Conservation (phyloP, 169 alveolate genomes). For the Babesia sp. region DNA sequence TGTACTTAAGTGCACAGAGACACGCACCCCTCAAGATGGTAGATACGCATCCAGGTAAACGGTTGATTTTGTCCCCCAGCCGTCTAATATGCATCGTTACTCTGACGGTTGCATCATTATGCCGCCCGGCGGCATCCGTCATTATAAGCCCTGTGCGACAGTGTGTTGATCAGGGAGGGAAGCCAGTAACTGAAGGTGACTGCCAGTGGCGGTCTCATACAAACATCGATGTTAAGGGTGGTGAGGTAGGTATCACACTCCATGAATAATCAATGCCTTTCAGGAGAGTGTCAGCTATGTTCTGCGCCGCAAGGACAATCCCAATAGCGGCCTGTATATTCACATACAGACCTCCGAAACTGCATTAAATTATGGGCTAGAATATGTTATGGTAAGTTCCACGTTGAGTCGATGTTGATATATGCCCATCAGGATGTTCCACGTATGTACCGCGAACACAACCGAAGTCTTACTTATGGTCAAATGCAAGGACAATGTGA, state of each 20-base stretch:
- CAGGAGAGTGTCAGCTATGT: slow-evolving; percentile 39
- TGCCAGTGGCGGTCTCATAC: slow-evolving; percentile 50
- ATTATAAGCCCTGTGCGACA: slow-evolving; percentile 30
- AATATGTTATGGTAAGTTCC: slow-evolving; percentile 22
- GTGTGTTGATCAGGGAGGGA: slow-evolving; percentile 35
- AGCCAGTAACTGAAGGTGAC: not conserved
- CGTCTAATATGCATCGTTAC: not conserved
- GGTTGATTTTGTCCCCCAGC: no score
- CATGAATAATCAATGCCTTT: not conserved
- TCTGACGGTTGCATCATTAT: not conserved
- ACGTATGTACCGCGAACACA: slow-evolving; percentile 42
- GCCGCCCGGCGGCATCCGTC: slow-evolving; percentile 16
- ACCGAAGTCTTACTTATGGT: slow-evolving; percentile 1
- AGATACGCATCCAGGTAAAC: no score
- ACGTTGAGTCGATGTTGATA: not conserved
- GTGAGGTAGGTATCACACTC: slow-evolving; percentile 18
- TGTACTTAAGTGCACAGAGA: not conserved
- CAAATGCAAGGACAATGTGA: slow-evolving; percentile 8
- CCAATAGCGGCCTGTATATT: slow-evolving; percentile 51
- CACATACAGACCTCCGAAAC: slow-evolving; percentile 36
- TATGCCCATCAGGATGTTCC: slow-evolving; percentile 45
- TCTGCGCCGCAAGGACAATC: slow-evolving; percentile 43
- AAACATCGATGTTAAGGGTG: slow-evolving; percentile 44
- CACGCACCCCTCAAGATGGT: slow-evolving; percentile 6
- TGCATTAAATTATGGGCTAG: slow-evolving; percentile 14